Base-by-base conservation (phyloP, 345 rosid genomes). In the Salix caprea region DNA sequence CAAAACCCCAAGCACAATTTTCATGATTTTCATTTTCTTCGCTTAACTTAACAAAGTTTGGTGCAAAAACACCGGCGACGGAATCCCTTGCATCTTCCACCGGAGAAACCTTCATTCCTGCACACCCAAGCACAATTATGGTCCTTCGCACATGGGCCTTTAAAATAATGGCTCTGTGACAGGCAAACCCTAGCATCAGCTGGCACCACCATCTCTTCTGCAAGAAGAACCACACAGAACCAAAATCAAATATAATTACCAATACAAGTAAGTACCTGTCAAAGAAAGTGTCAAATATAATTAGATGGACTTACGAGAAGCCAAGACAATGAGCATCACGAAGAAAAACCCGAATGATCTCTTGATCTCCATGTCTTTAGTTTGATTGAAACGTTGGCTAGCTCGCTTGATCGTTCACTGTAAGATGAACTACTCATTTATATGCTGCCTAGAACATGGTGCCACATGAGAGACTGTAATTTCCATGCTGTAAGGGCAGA, bases 51-150 rank as follows among this genome's bases (percentile, higher is more conserved):
- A 50, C 88, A 83, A 65, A 54, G 78, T 78, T 52, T 79, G 44
- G 88, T 77, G 78, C 88, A 86, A 67, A 83, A 81, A 76, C 88
- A 83, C 65, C 83, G 83, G 68, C 73, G 82, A 30, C 83, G 86
- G 80, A 81, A 65, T 12, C 85, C 86, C 37, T 66, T 77, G 82
- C 88, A 83, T 1, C 26, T 24, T 72, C 88, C 88, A 4, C 86
- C 86, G 14, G 85, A 67, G 72, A 86, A 86, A 32, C 80, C 83
- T 73, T 83, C 85, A 67, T 77, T 75, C 50, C 85, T 77, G 64
- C 88, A 86, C 34, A 86, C 80, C 62, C 65, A 5, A 66, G 83
- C 86, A 67, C 86, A 86, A 83, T 81, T 81, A 78, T 77, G 82
- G 79, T 69, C 24, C 30, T 69, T 44, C 10, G 5, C 0, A 82